A percentile compares a stretch with the other conserved stretches of the same genome.
Evolutionary conservation across 148 eudicot species (phyloP).

Genomic region (Nepenthes mirabilis): DNA sequence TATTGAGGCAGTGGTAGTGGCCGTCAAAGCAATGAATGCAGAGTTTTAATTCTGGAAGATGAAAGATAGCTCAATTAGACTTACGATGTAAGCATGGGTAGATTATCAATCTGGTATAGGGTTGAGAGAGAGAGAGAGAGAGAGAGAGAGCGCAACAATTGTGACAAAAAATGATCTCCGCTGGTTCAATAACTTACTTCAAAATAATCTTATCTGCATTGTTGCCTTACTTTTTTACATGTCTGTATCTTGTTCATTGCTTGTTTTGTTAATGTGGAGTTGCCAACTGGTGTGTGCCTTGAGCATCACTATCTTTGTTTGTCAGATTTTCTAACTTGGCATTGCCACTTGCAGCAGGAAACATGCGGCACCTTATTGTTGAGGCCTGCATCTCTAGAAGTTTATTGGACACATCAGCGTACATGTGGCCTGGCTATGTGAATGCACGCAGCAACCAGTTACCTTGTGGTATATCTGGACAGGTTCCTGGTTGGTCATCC

Average conservation of each 20-base stretch:
- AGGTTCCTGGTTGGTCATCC: slow-evolving; percentile 72
- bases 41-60: too few species aligned
- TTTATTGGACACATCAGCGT: slow-evolving; percentile 77
- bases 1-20: too few species aligned
- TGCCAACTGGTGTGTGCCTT: not conserved
- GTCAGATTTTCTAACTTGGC: not conserved
- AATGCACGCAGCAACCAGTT: slow-evolving; percentile 71
- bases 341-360: slow-evolving; percentile 63
- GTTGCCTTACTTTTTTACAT: not conserved
- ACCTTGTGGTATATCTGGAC: slow-evolving; percentile 65
- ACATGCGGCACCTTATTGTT: slow-evolving; percentile 78
- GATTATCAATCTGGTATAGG: too few species aligned
- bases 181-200: too few species aligned
- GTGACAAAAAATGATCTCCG: too few species aligned
- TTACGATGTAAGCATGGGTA: too few species aligned
- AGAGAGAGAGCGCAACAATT: too few species aligned
- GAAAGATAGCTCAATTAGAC: too few species aligned
- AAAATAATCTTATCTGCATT: not conserved
- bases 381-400: slow-evolving; percentile 93
- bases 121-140: too few species aligned
- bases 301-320: not conserved
- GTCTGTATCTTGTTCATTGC: not conserved
- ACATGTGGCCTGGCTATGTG: slow-evolving; percentile 85
- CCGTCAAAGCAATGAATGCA: too few species aligned
- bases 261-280: not conserved